Conservation (phyloP, 2,329 filamentous ascomycete species). For the Pezizomycotina sp. region DNA sequence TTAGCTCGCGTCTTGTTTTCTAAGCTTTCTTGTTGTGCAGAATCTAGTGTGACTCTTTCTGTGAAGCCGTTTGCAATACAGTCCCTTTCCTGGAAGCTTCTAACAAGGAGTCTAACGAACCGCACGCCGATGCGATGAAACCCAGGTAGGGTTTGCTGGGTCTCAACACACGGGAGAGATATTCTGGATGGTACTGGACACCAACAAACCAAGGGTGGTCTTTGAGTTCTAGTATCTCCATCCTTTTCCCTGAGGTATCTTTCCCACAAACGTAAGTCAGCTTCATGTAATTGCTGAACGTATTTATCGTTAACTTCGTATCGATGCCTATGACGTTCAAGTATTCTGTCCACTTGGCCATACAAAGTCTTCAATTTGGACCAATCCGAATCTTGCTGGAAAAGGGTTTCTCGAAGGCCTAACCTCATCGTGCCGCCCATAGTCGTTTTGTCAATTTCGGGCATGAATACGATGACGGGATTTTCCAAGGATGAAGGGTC, state of each 20-base stretch:
- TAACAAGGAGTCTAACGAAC: slow-evolving; percentile 37
- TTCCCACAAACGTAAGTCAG: slow-evolving; percentile 57
- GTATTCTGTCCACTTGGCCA: slow-evolving; percentile 39
- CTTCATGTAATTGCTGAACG: slow-evolving; percentile 49
- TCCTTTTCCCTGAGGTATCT: slow-evolving; percentile 58
- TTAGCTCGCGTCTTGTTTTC: slow-evolving; percentile 1
- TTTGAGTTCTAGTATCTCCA: slow-evolving; percentile 69
- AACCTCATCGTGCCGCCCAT: slow-evolving; percentile 80
- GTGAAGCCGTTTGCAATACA: slow-evolving; percentile 14
- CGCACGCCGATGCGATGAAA: slow-evolving; percentile 63
- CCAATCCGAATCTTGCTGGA: slow-evolving; percentile 63
- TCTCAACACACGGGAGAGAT: slow-evolving; percentile 55
- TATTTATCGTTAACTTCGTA: slow-evolving; percentile 80
- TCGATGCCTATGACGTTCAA: slow-evolving; percentile 70
- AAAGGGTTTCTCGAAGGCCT: slow-evolving; percentile 55
- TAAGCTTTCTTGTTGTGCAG: slow-evolving; percentile 15
- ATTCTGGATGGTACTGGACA: slow-evolving; percentile 83
- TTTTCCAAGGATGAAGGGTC: slow-evolving; percentile 38
- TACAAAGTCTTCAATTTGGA: slow-evolving; percentile 62
- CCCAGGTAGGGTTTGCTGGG: slow-evolving; percentile 66
- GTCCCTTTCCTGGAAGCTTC: slow-evolving; percentile 10
- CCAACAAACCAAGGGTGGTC: slow-evolving; percentile 74
- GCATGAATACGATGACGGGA: slow-evolving; percentile 78
- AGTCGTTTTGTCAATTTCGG: slow-evolving; percentile 60
- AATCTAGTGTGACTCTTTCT: slow-evolving; percentile 10